These are phyloP conservation scores for Fusarium camptoceras DNA, from an alignment of 2,329 filamentous ascomycete genomes.

Conservation along the genomic window DNA sequence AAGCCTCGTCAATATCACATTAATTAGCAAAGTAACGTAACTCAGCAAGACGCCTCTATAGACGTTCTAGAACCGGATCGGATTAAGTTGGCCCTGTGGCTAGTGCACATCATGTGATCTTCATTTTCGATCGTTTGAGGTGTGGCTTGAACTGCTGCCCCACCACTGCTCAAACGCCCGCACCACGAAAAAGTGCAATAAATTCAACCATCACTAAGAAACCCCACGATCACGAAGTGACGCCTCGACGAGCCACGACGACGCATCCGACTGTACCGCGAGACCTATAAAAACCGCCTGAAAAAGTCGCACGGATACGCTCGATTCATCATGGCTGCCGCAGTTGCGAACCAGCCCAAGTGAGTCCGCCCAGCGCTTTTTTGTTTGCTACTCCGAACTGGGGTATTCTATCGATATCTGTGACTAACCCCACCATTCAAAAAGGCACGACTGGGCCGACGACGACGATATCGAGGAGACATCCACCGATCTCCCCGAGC, in stretches of 20 bases:
- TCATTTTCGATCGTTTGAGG: conserved; percentile 15
- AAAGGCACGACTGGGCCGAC: conserved; percentile 89
- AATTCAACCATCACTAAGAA: conserved; percentile 53
- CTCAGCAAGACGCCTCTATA: not conserved
- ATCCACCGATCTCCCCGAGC: conserved; percentile 77
- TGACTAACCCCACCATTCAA: conserved; percentile 55
- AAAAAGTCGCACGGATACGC: conserved; percentile 32
- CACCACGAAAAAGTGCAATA: conserved; percentile 57
- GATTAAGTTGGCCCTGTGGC: conserved; percentile 39
- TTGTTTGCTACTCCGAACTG: conserved; percentile 20
- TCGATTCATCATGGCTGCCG: conserved; percentile 54
- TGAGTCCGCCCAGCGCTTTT: conserved; percentile 44
- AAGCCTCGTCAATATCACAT: not conserved
- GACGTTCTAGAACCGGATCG: not conserved
- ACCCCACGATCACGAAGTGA: conserved; percentile 53
- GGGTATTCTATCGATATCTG: conserved; percentile 36
- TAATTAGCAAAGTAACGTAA: conserved; percentile 10
- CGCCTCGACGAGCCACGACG: conserved; percentile 41
- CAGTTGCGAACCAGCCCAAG: conserved; percentile 56
- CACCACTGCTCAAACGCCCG: conserved; percentile 51
- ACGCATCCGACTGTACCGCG: conserved; percentile 40
- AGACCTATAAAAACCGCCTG: conserved; percentile 17
- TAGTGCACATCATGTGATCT: conserved; percentile 48
- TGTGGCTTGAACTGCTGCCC: conserved; percentile 50
- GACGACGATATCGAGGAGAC: conserved; percentile 88